Evolutionary conservation across 805 yeast species (phyloP).

Genomic region (Blastobotrys chiropterorum): DNA sequence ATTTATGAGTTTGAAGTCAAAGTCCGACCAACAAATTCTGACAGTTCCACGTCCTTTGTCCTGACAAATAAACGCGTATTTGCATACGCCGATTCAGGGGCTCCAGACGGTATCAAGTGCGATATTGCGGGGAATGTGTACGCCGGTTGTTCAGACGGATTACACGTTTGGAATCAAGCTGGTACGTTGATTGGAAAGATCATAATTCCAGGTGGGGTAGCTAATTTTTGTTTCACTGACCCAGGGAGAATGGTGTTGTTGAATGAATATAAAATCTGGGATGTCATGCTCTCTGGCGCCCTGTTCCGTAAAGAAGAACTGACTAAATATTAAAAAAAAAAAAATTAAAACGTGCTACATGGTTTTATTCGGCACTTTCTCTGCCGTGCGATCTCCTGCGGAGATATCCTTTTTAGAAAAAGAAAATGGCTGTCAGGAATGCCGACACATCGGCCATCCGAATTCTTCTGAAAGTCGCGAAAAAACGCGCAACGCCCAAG

Average conservation of each 20-base stretch:
- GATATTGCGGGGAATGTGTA: constrained; percentile 25
- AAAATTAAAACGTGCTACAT: no score
- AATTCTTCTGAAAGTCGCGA: not conserved
- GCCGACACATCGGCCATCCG: not conserved
- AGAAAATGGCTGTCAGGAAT: no score
- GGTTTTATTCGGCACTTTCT: no score
- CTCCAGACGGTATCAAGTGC: constrained; percentile 28
- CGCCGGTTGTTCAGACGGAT: constrained; percentile 27
- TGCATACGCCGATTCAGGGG: constrained; percentile 25
- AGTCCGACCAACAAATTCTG: constrained; percentile 7
- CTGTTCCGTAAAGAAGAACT: not conserved
- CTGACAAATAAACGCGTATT: constrained; percentile 23
- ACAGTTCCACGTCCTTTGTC: constrained; percentile 12
- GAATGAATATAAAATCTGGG: constrained; percentile 21
- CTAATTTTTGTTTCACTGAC: constrained; percentile 26
- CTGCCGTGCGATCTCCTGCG: not conserved
- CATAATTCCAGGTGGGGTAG: constrained; percentile 22
- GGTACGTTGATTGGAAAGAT: constrained; percentile 25
- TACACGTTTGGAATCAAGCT: constrained; percentile 25
- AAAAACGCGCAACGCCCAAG: not conserved
- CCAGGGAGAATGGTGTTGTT: constrained; percentile 21
- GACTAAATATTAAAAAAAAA: not conserved
- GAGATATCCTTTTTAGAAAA: not conserved
- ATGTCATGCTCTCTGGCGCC: constrained; percentile 3
- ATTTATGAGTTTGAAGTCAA: constrained; percentile 26